Evolutionary conservation across 140 eudicot species (phyloP).

Genomic region (Erigeron philadelphicus): DNA sequence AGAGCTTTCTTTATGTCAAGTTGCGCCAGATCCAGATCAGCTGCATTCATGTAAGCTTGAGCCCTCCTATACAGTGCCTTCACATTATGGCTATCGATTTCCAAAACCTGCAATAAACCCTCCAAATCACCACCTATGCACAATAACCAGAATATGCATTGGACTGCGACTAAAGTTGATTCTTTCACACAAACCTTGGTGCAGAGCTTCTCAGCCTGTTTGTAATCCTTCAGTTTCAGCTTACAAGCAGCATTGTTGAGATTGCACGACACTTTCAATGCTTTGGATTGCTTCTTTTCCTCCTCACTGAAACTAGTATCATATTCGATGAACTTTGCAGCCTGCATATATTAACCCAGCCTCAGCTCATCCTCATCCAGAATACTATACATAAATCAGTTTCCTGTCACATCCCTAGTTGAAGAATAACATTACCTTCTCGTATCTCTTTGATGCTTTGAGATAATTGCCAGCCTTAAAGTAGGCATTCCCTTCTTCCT

Average conservation of each 20-base stretch:
- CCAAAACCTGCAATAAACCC: conserved; percentile 51
- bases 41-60: conserved; percentile 32
- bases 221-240: conserved; percentile 78
- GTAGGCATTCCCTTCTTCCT: conserved; percentile 78
- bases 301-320: conserved; percentile 72
- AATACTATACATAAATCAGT: background rate
- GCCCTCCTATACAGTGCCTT: conserved; percentile 93
- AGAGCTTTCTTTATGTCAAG: background rate
- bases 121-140: background rate
- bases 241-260: conserved; percentile 89
- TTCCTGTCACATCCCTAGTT: no score
- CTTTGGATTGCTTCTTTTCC: conserved; percentile 74
- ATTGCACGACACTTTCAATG: conserved; percentile 62
- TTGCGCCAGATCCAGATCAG: background rate
- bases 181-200: conserved; percentile 47
- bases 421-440: conserved; percentile 44
- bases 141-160: background rate
- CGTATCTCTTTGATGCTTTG: conserved; percentile 74
- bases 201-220: conserved; percentile 87
- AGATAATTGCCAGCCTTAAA: conserved; percentile 78
- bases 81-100: conserved; percentile 71
- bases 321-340: conserved; percentile 66
- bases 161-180: background rate
- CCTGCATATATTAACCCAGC: conserved; percentile 36
- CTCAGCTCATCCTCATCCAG: background rate